Conservation (phyloP, 2,329 filamentous ascomycete species). For the Teratosphaeria pseudoeucalypti region DNA sequence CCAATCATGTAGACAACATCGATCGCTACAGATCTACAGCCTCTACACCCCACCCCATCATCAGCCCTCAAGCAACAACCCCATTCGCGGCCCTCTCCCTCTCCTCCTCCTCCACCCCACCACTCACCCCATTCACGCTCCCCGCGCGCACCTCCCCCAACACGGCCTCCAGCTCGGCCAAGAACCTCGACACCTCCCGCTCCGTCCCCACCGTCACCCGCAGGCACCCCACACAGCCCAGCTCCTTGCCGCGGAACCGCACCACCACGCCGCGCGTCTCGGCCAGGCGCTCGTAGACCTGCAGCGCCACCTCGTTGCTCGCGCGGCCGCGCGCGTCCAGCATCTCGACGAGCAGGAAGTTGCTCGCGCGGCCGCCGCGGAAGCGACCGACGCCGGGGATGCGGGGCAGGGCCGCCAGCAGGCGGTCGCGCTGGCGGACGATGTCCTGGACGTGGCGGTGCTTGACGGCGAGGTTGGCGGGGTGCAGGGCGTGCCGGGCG, state of each 20-base stretch:
- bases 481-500: conserved; percentile 60
- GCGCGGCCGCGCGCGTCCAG: conserved; percentile 62
- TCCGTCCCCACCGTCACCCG: conserved; percentile 89
- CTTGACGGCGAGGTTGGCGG: conserved; percentile 64
- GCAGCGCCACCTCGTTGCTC: conserved; percentile 66
- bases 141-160: conserved; percentile 39
- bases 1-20: too few species aligned
- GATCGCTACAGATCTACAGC: too few species aligned
- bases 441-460: conserved; percentile 57
- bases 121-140: conserved; percentile 15
- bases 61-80: conserved; percentile 32
- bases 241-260: conserved; percentile 83
- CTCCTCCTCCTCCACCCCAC: conserved; percentile 37
- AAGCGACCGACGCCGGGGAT: conserved; percentile 72
- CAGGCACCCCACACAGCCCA: conserved; percentile 78
- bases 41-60: neutral
- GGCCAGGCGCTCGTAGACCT: conserved; percentile 74
- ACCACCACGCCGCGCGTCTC: conserved; percentile 85
- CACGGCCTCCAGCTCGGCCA: conserved; percentile 53
- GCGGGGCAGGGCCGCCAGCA: conserved; percentile 61
- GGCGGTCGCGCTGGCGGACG: conserved; percentile 62
- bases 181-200: conserved; percentile 67
- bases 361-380: conserved; percentile 68
- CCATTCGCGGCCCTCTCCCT: conserved; percentile 34
- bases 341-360: conserved; percentile 88